Evolutionary conservation across 106 monocot species (phyloP).

Genomic region (Triglochin maritima): DNA sequence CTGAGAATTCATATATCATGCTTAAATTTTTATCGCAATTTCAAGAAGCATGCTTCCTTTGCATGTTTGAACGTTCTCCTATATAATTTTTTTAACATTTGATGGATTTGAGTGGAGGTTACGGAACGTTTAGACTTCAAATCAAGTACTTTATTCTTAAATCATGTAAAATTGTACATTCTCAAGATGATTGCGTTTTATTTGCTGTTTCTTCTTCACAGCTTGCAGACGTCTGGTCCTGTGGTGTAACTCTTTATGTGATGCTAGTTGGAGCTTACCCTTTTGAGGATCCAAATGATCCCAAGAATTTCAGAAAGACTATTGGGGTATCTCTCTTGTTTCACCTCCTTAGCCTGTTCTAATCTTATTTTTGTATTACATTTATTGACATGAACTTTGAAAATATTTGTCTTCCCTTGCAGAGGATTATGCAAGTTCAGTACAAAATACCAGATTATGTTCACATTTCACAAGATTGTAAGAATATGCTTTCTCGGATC

Average conservation of each 20-base stretch:
- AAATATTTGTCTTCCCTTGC: constrained; percentile 3
- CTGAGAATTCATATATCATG: not conserved
- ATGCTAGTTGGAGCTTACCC: constrained; percentile 96
- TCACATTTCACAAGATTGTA: constrained; percentile 54
- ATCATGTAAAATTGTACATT: not conserved
- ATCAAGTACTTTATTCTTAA: not conserved
- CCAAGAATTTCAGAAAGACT: constrained; percentile 51
- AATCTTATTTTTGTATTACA: not conserved
- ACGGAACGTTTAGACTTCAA: not conserved
- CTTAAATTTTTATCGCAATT: not conserved
- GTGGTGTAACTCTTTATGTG: constrained; percentile 93
- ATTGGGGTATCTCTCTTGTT: constrained; percentile 30
- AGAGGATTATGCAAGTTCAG: constrained; percentile 62
- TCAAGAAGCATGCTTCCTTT: not conserved
- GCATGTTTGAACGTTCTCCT: not conserved
- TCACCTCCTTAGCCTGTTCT: not conserved
- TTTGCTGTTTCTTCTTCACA: constrained; percentile 7
- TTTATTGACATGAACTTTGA: not conserved
- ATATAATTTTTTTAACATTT: not conserved
- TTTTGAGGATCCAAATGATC: constrained; percentile 16
- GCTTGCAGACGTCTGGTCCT: constrained; percentile 98
- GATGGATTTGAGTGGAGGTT: not conserved
- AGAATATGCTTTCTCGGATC: constrained; percentile 43
- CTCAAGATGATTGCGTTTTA: too few species aligned
- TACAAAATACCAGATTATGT: constrained; percentile 66